Percentiles rank a stretch among this genome's conserved stretches.
Conservation (phyloP, 78 protist genomes). For the Dictyostelium discoideum region dicty_2.7 NC_007091.3:4508001-4508500, state of each 20-base stretch:
- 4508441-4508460: background rate
- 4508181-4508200: constrained; percentile 65
- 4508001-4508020: too few species aligned
- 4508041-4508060: too few species aligned
- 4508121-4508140: too few species aligned
- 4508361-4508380: constrained; percentile 29
- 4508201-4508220: constrained; percentile 67
- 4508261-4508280: background rate
- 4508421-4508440: too few species aligned
- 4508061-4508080: too few species aligned
- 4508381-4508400: background rate
- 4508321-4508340: background rate
- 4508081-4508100: too few species aligned
- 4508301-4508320: background rate
- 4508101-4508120: too few species aligned
- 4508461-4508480: constrained; percentile 77
- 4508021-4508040: too few species aligned
- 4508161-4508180: too few species aligned
- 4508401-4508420: too few species aligned
- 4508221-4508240: constrained; percentile 41
- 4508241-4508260: too few species aligned
- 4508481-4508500: constrained; percentile 92
- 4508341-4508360: background rate
- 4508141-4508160: too few species aligned
- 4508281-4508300: background rate